phyloP scores from a whole-genome alignment of 352 stramenopile species.

The Globisporangium perplexum region DNA sequence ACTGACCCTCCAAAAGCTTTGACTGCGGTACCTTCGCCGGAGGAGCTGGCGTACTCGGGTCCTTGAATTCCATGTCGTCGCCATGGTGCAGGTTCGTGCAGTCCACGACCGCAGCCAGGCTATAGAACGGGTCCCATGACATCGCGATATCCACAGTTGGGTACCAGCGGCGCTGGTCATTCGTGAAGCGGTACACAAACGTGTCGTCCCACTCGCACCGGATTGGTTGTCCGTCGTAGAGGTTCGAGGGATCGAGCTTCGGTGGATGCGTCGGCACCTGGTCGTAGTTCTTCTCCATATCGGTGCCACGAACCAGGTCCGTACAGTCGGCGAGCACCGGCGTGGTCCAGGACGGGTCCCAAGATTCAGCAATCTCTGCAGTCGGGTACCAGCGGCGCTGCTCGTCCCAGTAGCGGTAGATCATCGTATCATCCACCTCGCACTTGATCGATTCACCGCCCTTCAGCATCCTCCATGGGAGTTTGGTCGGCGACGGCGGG shows the following conservation, averaged over 20 bases:
- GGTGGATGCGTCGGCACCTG: constrained; percentile 10
- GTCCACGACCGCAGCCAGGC: constrained; percentile 6
- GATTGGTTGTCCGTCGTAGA: background rate
- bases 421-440: background rate
- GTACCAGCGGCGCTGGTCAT: constrained; percentile 15
- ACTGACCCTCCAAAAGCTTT: constrained; percentile 2
- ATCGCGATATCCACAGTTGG: constrained; percentile 9
- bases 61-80: background rate
- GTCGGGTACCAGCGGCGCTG: constrained; percentile 10
- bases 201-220: background rate
- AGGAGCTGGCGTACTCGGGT: background rate
- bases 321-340: constrained; percentile 13
- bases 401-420: constrained; percentile 10
- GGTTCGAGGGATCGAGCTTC: background rate
- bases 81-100: constrained; percentile 9
- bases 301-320: constrained; percentile 4
- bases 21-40: background rate
- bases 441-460: constrained; percentile 13
- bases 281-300: constrained; percentile 10
- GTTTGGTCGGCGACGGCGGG: background rate
- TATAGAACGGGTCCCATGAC: constrained; percentile 22
- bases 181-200: constrained; percentile 13
- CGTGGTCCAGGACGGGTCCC: constrained; percentile 14
- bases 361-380: constrained; percentile 14
- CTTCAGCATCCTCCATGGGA: background rate